Evolutionary conservation across 352 stramenopile species (phyloP).

Genomic region (Pythium pyrilobum): DNA sequence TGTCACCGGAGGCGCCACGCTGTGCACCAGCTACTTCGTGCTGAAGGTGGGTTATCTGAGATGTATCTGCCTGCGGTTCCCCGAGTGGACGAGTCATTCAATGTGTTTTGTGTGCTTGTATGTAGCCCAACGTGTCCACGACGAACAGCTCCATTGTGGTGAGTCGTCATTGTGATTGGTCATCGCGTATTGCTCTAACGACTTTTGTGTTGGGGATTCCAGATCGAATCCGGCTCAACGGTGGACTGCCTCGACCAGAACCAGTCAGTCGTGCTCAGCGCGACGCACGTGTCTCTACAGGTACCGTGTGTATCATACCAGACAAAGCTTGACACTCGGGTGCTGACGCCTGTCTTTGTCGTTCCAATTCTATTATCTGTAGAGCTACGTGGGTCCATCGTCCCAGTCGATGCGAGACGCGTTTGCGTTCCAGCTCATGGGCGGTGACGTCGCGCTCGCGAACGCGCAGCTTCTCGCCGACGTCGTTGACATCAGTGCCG

Average conservation of each 20-base stretch:
- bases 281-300: slow-evolving; percentile 19
- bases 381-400: slow-evolving; percentile 20
- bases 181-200: background rate
- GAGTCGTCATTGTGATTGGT: background rate
- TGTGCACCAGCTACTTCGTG: slow-evolving; percentile 48
- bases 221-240: slow-evolving; percentile 18
- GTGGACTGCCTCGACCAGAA: slow-evolving; percentile 13
- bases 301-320: background rate
- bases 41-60: slow-evolving; percentile 33
- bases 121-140: slow-evolving; percentile 12
- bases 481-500: background rate
- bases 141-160: slow-evolving; percentile 25
- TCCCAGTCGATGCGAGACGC: slow-evolving; percentile 8
- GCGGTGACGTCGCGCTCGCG: slow-evolving; percentile 11
- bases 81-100: no score
- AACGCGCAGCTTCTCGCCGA: slow-evolving; percentile 18
- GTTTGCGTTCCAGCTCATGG: slow-evolving; percentile 9
- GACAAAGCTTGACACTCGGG: no score
- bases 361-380: background rate
- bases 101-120: no score
- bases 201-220: background rate
- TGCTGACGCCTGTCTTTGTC: background rate
- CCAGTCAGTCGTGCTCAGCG: slow-evolving; percentile 6
- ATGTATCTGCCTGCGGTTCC: no score
- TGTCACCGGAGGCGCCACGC: slow-evolving; percentile 54